Evolutionary conservation across 2,329 filamentous ascomycete genomes (phyloP), one percentile per base, ranked within the genome.

Genomic region (Diplodia mutila): DNA sequence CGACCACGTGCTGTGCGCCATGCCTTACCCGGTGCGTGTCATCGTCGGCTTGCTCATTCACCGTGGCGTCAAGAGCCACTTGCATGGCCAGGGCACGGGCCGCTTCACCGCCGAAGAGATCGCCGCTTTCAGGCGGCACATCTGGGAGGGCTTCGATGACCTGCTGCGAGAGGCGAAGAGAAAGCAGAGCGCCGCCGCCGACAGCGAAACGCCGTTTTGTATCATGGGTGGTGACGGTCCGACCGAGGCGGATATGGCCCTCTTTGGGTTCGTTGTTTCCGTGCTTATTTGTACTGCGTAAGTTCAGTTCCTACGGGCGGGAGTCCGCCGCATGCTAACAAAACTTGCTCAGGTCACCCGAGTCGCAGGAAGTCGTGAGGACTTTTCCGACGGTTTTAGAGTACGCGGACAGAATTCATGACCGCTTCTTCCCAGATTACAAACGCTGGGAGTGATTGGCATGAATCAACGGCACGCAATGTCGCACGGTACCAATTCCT

Each of bases 211-310:
- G 8, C 82, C 84, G 4, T 89, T 89, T 71, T 90, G 87, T 87
- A 73, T 85, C 0, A 74, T 89, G 14, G 87, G 86, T 1, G 83
- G 85, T 0, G 71, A 80, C 0, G 70, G 75, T 2, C 87, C 87
- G 3, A 86, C 85, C 0, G 87, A 90, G 71, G 85, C 80, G 0
- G 88, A 90, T 73, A 79, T 84, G 1, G 79, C 79, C 0, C 54
- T 90, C 5, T 90, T 85, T 75, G 87, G 85, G 0, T 89, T 89
- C 70, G 76, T 89, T 42, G 77, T 79, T 16, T 84, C 83, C n/a
- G 79, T 77, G 1, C 74, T 90, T 69, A 72, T 87, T 2, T 85
- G 82, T 69, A 78, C 78, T 18, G 85, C 86, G 85, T 89, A 75
- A 78, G 85, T 84, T 59, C 25, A 9, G 16, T 18, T 18, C 16